Base-by-base conservation (phyloP, 495 filamentous ascomycete genomes). In the Staphylotrichum tortipilum region DNA sequence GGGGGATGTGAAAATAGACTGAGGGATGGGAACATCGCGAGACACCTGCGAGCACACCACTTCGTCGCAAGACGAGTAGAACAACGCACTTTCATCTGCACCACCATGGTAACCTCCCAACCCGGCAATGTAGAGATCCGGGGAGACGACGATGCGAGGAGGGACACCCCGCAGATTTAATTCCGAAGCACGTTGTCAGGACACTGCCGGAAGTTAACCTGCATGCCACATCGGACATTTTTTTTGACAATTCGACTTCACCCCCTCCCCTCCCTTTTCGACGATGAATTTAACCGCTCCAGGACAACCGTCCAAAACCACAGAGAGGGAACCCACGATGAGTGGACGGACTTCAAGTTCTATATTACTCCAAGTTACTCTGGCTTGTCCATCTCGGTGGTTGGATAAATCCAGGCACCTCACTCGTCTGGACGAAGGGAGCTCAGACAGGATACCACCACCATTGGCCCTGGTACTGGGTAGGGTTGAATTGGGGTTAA, bases 151-250 rank as follows among this genome's bases (percentile, higher is more conserved):
- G n/a, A n/a, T n/a, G n/a, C n/a, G n/a, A n/a, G 15, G 15, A 33
- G 22, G 0, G 6, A 12, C 26, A 29, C 26, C 41, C 41, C 41
- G 33, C 41, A 50, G 5, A 41, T 34, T 10, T 42, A 41, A 24
- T 22, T n/a, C 41, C 41, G 33, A 35, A 9, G 44, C 29, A 46
- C n/a, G 44, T 17, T 24, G 30, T 12, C 35, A 8, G 29, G 29
- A n/a, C 17, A 4, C 28, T 18, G 2, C n/a, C 42, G 42, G 42
- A 29, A 34, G n/a, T 21, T 44, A 34, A 8, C 17, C 7, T 46
- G 44, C 33, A 46, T 46, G 31, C 30, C 22, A 11, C 14, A 14
- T 46, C 30, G 44, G 44, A 26, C 30, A 35, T 46, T 36, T 46
- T 46, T 36, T n/a, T n/a, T n/a, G n/a, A n/a, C 10, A 6, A 7